Percentiles rank a stretch among this genome's conserved stretches.
Evolutionary conservation across 2,329 filamentous ascomycete species (phyloP).

Genomic region (Colletotrichum sp.): DNA sequence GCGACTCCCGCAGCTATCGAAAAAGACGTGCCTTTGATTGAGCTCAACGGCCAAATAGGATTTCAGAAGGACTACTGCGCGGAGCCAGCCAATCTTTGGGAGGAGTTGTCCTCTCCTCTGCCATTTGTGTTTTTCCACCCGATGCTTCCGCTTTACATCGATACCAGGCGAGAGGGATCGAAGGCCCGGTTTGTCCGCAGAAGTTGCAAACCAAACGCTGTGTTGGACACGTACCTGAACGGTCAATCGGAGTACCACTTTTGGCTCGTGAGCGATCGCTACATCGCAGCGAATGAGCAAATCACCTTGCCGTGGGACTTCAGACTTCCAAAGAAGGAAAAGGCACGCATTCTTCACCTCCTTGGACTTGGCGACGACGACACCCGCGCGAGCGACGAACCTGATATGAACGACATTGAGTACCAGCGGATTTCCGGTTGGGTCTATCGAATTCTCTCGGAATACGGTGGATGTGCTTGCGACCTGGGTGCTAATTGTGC

Average conservation of each 20-base stretch:
- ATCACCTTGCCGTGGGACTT: conserved; percentile 74
- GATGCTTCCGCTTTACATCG: conserved; percentile 87
- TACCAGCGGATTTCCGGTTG: conserved; percentile 66
- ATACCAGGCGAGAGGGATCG: conserved; percentile 87
- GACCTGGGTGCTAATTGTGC: conserved; percentile 67
- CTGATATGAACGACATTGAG: conserved; percentile 63
- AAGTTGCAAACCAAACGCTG: conserved; percentile 91
- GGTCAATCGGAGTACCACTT: conserved; percentile 84
- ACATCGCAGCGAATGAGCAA: conserved; percentile 70
- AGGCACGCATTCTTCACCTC: conserved; percentile 60
- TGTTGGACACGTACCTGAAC: conserved; percentile 84
- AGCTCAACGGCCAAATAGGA: conserved; percentile 81
- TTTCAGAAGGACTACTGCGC: conserved; percentile 76
- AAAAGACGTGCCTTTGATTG: conserved; percentile 63
- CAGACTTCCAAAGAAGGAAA: conserved; percentile 60
- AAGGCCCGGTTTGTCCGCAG: conserved; percentile 86
- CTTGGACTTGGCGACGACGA: conserved; percentile 70
- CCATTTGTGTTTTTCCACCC: conserved; percentile 91
- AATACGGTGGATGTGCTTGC: conserved; percentile 83
- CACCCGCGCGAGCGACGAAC: conserved; percentile 49
- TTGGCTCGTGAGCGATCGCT: conserved; percentile 84
- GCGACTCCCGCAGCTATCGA: conserved; percentile 55
- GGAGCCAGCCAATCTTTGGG: conserved; percentile 70
- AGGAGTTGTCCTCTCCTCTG: conserved; percentile 66
- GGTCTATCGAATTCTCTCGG: conserved; percentile 73